Conservation (phyloP, 148 eudicot species). For the Mesembryanthemum crystallinum region DNA sequence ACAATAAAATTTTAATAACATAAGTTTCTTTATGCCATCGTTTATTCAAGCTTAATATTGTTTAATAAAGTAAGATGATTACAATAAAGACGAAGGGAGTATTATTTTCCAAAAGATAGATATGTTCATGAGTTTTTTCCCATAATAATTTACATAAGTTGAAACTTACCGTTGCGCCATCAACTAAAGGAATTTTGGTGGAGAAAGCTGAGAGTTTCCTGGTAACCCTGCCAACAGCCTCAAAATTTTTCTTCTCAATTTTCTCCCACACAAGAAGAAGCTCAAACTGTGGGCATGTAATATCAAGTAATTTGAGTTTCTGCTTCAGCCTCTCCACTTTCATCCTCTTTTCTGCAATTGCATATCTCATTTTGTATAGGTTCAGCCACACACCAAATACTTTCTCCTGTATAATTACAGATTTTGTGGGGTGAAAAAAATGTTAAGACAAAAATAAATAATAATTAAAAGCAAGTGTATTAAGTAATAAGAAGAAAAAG, state of each 20-base stretch:
- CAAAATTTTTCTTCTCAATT: constrained; percentile 53
- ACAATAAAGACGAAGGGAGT: no score
- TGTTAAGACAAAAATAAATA: no score
- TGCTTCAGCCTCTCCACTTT: constrained; percentile 49
- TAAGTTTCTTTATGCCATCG: no score
- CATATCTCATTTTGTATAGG: constrained; percentile 46
- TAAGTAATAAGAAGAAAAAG: no score
- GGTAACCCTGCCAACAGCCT: constrained; percentile 62
- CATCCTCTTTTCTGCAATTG: constrained; percentile 45
- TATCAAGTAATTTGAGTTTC: constrained; percentile 46
- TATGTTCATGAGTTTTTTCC: neutral
- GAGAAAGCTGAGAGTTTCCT: constrained; percentile 73
- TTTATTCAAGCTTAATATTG: no score
- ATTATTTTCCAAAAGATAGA: no score
- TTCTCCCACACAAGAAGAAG: constrained; percentile 61
- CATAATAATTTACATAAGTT: neutral
- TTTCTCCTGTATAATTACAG: constrained; percentile 45
- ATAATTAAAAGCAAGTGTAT: no score
- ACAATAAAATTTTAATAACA: no score
- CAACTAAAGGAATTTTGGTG: constrained; percentile 56
- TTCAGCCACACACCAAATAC: constrained; percentile 59
- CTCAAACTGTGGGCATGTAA: constrained; percentile 49
- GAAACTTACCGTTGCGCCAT: constrained; percentile 55
- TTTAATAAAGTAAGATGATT: no score
- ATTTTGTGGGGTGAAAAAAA: neutral